Evolutionary conservation across 345 rosid species (phyloP).

Genomic region (Hirschfeldia incana): DNA sequence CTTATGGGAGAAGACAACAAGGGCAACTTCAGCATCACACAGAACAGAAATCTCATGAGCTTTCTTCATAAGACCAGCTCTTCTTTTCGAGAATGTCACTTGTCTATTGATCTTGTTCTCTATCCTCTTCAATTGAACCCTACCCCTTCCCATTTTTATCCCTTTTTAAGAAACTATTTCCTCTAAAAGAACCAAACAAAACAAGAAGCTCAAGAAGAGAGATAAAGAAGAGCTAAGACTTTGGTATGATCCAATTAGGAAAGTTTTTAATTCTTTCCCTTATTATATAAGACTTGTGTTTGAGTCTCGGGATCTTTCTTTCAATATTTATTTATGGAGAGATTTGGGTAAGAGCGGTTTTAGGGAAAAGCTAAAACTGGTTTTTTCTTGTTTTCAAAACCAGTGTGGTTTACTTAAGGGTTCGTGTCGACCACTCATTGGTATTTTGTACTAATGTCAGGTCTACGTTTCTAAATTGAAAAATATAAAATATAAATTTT

Average conservation of each 20-base stretch:
- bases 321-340: conserved; percentile 39
- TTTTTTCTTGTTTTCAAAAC: conserved; percentile 19
- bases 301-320: conserved; percentile 35
- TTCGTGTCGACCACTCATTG: conserved; percentile 42
- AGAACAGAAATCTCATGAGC: conserved; percentile 2
- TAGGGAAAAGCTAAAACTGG: conserved; percentile 37
- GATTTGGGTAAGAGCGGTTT: conserved; percentile 40
- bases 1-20: conserved; percentile 75
- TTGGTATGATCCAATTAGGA: conserved; percentile 39
- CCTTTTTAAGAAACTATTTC: background rate
- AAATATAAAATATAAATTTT: background rate
- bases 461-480: background rate
- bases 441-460: conserved; percentile 25
- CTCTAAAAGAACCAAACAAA: conserved; percentile 46
- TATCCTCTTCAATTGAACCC: conserved; percentile 84
- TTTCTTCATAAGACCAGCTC: conserved; percentile 1
- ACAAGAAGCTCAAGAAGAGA: conserved; percentile 33
- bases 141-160: conserved; percentile 68
- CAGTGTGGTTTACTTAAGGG: conserved; percentile 22
- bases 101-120: conserved; percentile 59
- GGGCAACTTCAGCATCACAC: conserved; percentile 46
- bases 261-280: conserved; percentile 32
- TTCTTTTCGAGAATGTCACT: conserved; percentile 2
- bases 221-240: conserved; percentile 30
- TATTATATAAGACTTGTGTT: conserved; percentile 26